Evolutionary conservation across 495 filamentous ascomycete species (phyloP).

Genomic region (Bryoglossum gracile): DNA sequence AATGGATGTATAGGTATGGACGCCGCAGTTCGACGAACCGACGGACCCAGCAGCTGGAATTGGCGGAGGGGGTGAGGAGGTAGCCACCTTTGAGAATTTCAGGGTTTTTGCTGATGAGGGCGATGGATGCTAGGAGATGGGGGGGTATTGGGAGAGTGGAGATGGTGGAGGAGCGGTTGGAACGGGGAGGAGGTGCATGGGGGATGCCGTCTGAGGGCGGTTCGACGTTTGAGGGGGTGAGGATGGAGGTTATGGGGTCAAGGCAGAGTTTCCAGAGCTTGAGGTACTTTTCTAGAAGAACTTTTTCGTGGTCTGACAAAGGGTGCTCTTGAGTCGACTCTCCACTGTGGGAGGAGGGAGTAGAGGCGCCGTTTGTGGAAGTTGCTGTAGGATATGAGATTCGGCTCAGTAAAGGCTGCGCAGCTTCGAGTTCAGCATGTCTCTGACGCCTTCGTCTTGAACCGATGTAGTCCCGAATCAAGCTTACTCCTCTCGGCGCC

Average conservation of each 20-base stretch:
- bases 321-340: conserved; percentile 30
- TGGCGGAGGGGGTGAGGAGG: conserved; percentile 67
- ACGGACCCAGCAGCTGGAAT: conserved; percentile 75
- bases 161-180: conserved; percentile 10
- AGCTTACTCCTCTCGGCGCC: conserved; percentile 80
- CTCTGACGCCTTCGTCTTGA: conserved; percentile 62
- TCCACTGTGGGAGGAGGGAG: not conserved
- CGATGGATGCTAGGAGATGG: conserved; percentile 59
- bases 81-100: conserved; percentile 76
- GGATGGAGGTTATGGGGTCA: conserved; percentile 64
- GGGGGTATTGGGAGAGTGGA: conserved; percentile 34
- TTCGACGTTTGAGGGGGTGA: conserved; percentile 66
- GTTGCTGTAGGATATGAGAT: conserved; percentile 31
- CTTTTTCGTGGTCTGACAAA: conserved; percentile 45
- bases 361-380: not conserved
- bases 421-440: conserved; percentile 71
- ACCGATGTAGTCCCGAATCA: conserved; percentile 74
- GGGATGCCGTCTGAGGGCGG: conserved; percentile 65
- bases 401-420: conserved; percentile 55
- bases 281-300: conserved; percentile 63
- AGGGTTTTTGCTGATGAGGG: conserved; percentile 65
- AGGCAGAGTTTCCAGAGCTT: conserved; percentile 71
- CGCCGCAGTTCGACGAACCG: conserved; percentile 88
- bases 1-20: conserved; percentile 88
- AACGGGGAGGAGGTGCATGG: conserved; percentile 21